Conservation (phyloP, 257 asterid genomes). For the Nicotiana otophora region DNA sequence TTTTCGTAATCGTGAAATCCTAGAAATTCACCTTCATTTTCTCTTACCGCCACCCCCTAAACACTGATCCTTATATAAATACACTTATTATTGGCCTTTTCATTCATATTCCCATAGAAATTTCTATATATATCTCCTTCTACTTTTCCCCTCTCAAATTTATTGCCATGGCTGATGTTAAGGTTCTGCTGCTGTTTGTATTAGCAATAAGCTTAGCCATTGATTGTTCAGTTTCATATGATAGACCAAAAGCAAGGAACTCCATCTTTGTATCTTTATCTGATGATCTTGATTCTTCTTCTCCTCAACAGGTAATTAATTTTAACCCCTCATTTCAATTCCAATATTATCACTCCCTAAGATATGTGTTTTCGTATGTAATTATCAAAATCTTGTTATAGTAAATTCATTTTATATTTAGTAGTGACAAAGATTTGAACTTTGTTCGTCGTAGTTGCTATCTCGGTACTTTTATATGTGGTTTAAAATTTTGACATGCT, state of each 20-base stretch:
- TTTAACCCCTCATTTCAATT: too few relatives aligned
- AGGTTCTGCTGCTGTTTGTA: not conserved
- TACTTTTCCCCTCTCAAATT: not conserved
- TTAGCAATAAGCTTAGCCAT: conserved; percentile 10
- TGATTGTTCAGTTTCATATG: conserved; percentile 18
- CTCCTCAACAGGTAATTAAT: conserved; percentile 41
- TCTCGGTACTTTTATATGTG: not conserved
- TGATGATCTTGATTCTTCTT: conserved; percentile 13
- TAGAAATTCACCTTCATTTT: too few relatives aligned
- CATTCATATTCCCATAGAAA: too few relatives aligned
- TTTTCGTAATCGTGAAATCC: too few relatives aligned
- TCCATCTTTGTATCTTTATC: conserved; percentile 16
- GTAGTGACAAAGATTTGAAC: too few relatives aligned
- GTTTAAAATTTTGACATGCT: not conserved
- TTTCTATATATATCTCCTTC: not conserved
- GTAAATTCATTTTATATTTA: too few relatives aligned
- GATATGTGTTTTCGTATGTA: too few relatives aligned
- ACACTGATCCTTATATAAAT: too few relatives aligned
- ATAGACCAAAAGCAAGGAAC: conserved; percentile 34
- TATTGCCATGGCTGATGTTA: conserved; percentile 18
- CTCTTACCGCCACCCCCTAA: too few relatives aligned
- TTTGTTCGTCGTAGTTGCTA: not conserved
- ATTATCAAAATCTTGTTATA: too few relatives aligned
- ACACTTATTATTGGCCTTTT: too few relatives aligned
- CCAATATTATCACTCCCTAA: too few relatives aligned